phyloP scores from a whole-genome alignment of 192 early-diverging fungal genomes.

The Entophlyctis luteolus region DNA sequence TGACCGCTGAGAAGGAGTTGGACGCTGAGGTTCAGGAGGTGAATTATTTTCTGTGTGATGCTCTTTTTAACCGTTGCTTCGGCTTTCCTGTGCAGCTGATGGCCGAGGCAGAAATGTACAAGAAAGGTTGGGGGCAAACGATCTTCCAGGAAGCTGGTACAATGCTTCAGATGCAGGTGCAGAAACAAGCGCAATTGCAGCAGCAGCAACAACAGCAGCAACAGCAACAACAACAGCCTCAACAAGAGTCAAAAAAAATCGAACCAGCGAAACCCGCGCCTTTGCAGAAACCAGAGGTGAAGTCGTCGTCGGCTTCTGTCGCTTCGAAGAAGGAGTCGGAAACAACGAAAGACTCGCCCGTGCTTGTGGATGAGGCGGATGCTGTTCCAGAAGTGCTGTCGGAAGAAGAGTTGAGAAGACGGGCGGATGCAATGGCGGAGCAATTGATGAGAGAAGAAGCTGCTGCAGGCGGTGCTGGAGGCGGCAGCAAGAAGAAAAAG shows the following conservation, averaged over 20 bases:
- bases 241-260: constrained; percentile 2
- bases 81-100: constrained; percentile 55
- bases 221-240: not conserved
- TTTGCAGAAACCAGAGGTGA: not conserved
- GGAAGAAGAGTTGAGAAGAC: constrained; percentile 35
- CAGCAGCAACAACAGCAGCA: constrained; percentile 7
- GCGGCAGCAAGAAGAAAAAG: constrained; percentile 19
- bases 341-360: too few species aligned
- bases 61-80: not conserved
- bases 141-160: constrained; percentile 81
- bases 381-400: constrained; percentile 27
- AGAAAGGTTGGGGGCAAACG: constrained; percentile 74
- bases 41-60: constrained; percentile 7
- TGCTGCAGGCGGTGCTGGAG: not conserved
- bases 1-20: constrained; percentile 72
- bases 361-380: constrained; percentile 23
- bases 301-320: not conserved
- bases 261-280: constrained; percentile 4
- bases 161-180: constrained; percentile 65
- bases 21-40: constrained; percentile 73
- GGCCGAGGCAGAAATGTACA: constrained; percentile 75
- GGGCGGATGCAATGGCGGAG: constrained; percentile 18
- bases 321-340: too few species aligned
- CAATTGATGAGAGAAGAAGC: constrained; percentile 20
- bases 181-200: constrained; percentile 27